Conservation (phyloP, 2,329 filamentous ascomycete genomes). For the Triangularia verruculosa region DNA sequence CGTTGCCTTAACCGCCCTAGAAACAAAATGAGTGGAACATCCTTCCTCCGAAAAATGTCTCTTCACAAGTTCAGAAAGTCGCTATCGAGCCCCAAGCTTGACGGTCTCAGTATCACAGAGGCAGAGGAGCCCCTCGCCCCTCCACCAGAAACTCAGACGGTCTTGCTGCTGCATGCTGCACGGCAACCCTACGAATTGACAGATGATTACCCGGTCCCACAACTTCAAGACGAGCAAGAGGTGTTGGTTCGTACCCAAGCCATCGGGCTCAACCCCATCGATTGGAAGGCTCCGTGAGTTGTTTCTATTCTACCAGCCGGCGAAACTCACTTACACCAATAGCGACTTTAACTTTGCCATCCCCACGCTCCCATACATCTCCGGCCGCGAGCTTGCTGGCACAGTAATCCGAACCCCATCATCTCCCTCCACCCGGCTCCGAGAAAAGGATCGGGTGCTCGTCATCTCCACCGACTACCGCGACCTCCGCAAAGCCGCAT, state of each 20-base stretch:
- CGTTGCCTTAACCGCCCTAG: background rate
- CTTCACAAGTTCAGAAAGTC: constrained; percentile 12
- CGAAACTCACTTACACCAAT: background rate
- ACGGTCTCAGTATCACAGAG: background rate
- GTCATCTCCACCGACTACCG: constrained; percentile 74
- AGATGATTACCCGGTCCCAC: constrained; percentile 30
- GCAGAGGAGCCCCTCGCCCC: background rate
- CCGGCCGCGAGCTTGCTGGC: constrained; percentile 68
- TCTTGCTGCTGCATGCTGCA: constrained; percentile 32
- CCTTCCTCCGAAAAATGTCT: constrained; percentile 22
- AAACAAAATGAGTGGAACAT: constrained; percentile 10
- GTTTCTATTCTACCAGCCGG: background rate
- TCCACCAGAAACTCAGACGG: constrained; percentile 29
- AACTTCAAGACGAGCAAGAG: constrained; percentile 38
- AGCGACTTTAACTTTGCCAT: constrained; percentile 71
- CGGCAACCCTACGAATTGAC: constrained; percentile 32
- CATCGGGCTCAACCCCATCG: constrained; percentile 73
- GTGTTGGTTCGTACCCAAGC: constrained; percentile 61
- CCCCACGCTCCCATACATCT: constrained; percentile 64
- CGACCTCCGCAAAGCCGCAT: constrained; percentile 68
- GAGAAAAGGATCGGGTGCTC: constrained; percentile 55
- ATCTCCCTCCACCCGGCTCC: constrained; percentile 45
- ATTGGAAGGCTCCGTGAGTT: constrained; percentile 69
- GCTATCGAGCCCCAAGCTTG: constrained; percentile 2
- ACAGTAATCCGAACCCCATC: constrained; percentile 51